Evolutionary conservation across 2,329 filamentous ascomycete species (phyloP), one percentile per base, ranked within the genome.

Genomic region (Cladosporium sp.): DNA sequence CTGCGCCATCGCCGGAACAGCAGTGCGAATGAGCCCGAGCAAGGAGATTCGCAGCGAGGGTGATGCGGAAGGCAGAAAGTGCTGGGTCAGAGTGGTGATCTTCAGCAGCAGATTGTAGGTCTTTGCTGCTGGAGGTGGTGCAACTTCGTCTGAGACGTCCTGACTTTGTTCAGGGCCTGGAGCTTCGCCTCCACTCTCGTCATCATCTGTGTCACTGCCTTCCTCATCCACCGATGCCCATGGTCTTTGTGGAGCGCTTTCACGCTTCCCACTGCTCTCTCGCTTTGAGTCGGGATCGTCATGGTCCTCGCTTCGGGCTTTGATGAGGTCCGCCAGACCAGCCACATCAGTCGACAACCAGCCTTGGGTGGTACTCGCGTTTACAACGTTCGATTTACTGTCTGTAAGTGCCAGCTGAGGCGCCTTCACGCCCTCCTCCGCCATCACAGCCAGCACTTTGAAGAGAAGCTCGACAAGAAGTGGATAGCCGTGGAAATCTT

Each of bases 401-500:
- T 78, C 77, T 59, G 84, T 83, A 21, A 72, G 71, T 5, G 80
- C 77, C 12, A 87, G 79, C 59, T 81, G 76, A 12, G 84, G 82
- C 36, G 80, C 79, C 69, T 87, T 90, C 12, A 89, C 87, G 3
- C 92, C 92, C 78, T 97, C 92, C 63, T 92, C 88, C 12, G 95
- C 92, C 65, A 98, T 87, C 67, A 92, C 91, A 64, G 88, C 89
- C 5, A 99, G 80, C 0, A 96, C 92, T 1, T 86, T 82, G 76
- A 98, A 99, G 6, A 99, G 82, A 55, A 89, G 86, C 74, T 97
- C 92, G 0, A 96, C 93, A 65, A 99, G 88, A 21, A 85, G 80
- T 0, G 92, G 89, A 76, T 99, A 98, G 1, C 95, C 95, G 73
- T 99, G 95, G 73, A 95, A 99, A 73, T 92, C 92, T 71, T 97